Conservation (phyloP, 1,139 yeast genomes). For the Sugiyamaella sp. region DNA sequence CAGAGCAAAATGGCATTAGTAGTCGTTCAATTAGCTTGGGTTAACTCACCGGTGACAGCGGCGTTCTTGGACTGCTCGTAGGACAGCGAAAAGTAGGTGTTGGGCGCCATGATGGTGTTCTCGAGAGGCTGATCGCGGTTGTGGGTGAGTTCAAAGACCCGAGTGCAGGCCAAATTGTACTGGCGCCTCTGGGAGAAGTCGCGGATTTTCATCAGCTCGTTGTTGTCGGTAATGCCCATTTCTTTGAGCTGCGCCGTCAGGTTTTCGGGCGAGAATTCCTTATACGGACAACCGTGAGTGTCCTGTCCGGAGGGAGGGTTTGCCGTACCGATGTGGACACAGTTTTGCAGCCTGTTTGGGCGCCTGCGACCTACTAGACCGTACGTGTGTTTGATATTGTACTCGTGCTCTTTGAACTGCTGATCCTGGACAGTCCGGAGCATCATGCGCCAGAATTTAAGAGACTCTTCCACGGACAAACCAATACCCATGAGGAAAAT, state of each 20-base stretch:
- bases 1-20: not conserved
- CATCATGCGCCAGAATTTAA: conserved; percentile 78
- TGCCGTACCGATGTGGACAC: conserved; percentile 71
- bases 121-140: conserved; percentile 42
- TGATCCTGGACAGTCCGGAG: conserved; percentile 71
- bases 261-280: conserved; percentile 68
- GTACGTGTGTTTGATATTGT: conserved; percentile 84
- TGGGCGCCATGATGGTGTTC: conserved; percentile 77
- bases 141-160: conserved; percentile 84
- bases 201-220: conserved; percentile 63
- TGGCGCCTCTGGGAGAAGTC: conserved; percentile 66
- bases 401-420: conserved; percentile 83
- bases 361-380: conserved; percentile 91
- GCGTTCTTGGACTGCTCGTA: conserved; percentile 20
- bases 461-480: conserved; percentile 80
- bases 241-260: conserved; percentile 55
- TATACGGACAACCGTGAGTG: conserved; percentile 90
- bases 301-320: conserved; percentile 75
- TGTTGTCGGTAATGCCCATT: conserved; percentile 72
- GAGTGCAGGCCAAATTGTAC: conserved; percentile 85
- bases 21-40: not conserved
- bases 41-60: too few species aligned
- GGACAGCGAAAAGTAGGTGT: conserved; percentile 74
- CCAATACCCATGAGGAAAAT: conserved; percentile 90
- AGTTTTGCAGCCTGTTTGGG: conserved; percentile 84